Percentiles rank a stretch among this genome's conserved stretches.
phyloP scores from a whole-genome alignment of 805 yeast genomes.

The Metschnikowia borealis region DNA sequence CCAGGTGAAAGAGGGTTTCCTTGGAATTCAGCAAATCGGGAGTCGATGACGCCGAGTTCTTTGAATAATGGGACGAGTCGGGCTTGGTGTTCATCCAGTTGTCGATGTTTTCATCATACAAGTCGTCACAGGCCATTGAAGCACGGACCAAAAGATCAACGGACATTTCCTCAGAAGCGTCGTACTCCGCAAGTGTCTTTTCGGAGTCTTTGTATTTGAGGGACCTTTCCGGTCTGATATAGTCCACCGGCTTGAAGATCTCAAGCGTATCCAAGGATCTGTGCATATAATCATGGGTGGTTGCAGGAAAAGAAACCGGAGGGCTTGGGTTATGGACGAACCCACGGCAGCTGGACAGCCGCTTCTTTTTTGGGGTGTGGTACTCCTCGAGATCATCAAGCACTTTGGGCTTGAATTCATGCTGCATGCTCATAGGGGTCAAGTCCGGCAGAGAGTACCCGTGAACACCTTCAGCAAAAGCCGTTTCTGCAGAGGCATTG shows the following conservation, averaged over 20 bases:
- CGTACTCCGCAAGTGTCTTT: constrained; percentile 2
- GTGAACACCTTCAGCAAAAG: neutral
- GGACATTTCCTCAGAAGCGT: constrained; percentile 4
- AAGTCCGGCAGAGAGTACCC: neutral
- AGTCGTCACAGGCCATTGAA: constrained; percentile 7
- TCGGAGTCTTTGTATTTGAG: constrained; percentile 3
- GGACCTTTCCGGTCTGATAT: neutral
- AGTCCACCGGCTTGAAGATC: neutral
- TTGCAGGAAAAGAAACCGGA: neutral
- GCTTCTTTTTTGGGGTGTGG: neutral
- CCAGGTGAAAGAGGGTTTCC: neutral
- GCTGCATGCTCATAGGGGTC: constrained; percentile 2
- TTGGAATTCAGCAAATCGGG: neutral
- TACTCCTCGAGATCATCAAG: neutral
- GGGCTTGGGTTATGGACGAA: constrained; percentile 3
- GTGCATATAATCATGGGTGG: neutral
- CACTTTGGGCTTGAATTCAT: neutral
- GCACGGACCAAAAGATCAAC: constrained; percentile 12
- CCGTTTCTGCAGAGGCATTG: neutral
- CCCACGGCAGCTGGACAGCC: neutral
- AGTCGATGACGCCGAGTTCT: neutral
- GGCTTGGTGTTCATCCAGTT: constrained; percentile 13
- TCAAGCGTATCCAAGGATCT: neutral
- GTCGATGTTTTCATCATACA: constrained; percentile 11
- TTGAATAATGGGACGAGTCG: neutral